phyloP scores from a whole-genome alignment of 2,329 filamentous ascomycete genomes.

The Diaporthe vaccinii region DNA sequence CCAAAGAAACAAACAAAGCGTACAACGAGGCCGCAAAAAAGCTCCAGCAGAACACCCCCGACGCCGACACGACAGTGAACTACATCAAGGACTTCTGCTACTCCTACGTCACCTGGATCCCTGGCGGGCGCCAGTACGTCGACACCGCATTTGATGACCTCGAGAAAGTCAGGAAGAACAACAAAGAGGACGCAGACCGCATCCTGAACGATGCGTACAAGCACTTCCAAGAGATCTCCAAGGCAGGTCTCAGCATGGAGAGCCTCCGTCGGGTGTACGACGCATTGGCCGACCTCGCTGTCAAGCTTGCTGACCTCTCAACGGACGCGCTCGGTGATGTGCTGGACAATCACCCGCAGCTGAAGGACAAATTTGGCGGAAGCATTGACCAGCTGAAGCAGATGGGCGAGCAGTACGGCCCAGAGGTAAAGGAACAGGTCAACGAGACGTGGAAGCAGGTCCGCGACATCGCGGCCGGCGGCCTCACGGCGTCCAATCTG shows the following conservation, averaged over 20 bases:
- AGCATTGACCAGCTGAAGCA: constrained; percentile 78
- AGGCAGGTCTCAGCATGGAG: constrained; percentile 72
- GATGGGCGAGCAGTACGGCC: constrained; percentile 78
- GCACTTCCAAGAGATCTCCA: constrained; percentile 73
- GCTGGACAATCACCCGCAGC: constrained; percentile 78
- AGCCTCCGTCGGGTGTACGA: constrained; percentile 73
- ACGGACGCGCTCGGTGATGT: constrained; percentile 75
- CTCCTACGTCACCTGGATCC: constrained; percentile 79
- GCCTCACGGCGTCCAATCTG: constrained; percentile 65
- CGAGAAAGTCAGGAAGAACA: constrained; percentile 75
- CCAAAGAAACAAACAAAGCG: constrained; percentile 70
- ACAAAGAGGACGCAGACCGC: constrained; percentile 77
- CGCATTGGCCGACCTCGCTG: constrained; percentile 72
- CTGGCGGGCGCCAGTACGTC: constrained; percentile 77
- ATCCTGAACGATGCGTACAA: constrained; percentile 77
- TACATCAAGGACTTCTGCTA: constrained; percentile 76
- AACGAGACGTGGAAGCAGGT: constrained; percentile 79
- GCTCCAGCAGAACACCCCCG: constrained; percentile 73
- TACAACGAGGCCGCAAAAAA: constrained; percentile 72
- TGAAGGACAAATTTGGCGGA: constrained; percentile 80
- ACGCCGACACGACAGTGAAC: constrained; percentile 75
- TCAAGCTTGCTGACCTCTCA: constrained; percentile 71
- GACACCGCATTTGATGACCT: constrained; percentile 79
- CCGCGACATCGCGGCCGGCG: constrained; percentile 72
- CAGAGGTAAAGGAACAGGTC: constrained; percentile 82